Percentiles rank a stretch among this genome's conserved stretches.
Conservation (phyloP, 441 rosid genomes). For the Melastoma candidum region DNA sequence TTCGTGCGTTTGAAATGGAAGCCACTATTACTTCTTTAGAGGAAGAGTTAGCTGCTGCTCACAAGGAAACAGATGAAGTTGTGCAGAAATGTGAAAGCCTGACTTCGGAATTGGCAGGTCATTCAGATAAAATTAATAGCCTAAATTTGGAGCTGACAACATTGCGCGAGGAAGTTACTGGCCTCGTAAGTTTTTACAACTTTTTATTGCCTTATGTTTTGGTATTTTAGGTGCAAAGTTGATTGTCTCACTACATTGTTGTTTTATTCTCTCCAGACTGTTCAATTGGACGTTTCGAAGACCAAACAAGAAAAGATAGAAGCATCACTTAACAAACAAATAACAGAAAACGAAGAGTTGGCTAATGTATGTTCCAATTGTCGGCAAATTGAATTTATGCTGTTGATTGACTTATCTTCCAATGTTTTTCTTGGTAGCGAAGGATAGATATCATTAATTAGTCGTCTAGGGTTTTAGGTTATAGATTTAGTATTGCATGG, state of each 20-base stretch:
- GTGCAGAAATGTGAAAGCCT: constrained; percentile 37
- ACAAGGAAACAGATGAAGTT: constrained; percentile 48
- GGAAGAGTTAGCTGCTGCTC: constrained; percentile 51
- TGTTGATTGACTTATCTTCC: too few species aligned
- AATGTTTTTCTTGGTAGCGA: too few species aligned
- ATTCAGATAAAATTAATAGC: constrained; percentile 32
- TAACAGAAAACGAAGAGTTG: constrained; percentile 82
- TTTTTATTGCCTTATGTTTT: constrained; percentile 4
- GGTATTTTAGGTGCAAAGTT: constrained; percentile 7
- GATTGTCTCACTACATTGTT: neutral
- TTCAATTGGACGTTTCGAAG: constrained; percentile 51
- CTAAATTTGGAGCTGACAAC: constrained; percentile 40
- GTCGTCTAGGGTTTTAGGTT: too few species aligned
- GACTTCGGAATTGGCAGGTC: constrained; percentile 42
- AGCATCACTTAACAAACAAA: constrained; percentile 34
- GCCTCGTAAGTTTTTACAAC: constrained; percentile 40
- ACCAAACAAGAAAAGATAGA: constrained; percentile 46
- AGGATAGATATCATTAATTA: too few species aligned
- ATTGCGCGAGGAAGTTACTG: constrained; percentile 42
- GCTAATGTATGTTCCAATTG: constrained; percentile 47
- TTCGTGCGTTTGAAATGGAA: constrained; percentile 92
- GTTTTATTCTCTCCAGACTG: constrained; percentile 33
- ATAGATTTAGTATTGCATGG: too few species aligned
- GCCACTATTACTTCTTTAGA: constrained; percentile 74
- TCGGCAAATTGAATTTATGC: too few species aligned